phyloP scores from a whole-genome alignment of 2,329 filamentous ascomycete species.

The Aureobasidium pullulans region DNA sequence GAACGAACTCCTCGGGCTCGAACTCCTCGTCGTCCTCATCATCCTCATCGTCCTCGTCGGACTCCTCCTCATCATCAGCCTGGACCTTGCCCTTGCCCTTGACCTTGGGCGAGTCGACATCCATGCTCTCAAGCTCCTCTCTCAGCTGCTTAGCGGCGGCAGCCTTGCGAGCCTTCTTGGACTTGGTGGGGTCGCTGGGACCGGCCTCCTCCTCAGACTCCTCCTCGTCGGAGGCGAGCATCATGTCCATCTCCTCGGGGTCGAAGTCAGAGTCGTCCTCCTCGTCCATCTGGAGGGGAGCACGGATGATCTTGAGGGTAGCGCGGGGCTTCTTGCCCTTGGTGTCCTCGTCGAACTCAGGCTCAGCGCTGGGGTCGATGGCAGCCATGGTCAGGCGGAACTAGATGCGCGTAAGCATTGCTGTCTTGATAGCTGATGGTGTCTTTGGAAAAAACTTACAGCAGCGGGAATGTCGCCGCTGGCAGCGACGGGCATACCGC shows the following conservation, averaged over 20 bases:
- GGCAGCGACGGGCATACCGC: slow-evolving; percentile 74
- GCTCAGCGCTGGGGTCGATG: slow-evolving; percentile 75
- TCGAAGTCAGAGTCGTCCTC: slow-evolving; percentile 57
- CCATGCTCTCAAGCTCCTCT: slow-evolving; percentile 61
- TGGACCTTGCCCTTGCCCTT: slow-evolving; percentile 64
- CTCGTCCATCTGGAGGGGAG: slow-evolving; percentile 52
- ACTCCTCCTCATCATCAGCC: slow-evolving; percentile 41
- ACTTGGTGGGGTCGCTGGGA: slow-evolving; percentile 84
- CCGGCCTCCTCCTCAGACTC: slow-evolving; percentile 66
- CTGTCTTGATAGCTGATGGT: neutral
- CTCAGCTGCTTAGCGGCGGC: slow-evolving; percentile 59
- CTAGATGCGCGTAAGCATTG: slow-evolving; percentile 38
- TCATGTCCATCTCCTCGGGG: slow-evolving; percentile 53
- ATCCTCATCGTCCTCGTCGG: slow-evolving; percentile 46
- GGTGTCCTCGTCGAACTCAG: slow-evolving; percentile 33
- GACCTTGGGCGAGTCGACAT: slow-evolving; percentile 56
- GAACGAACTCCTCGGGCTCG: slow-evolving; percentile 79
- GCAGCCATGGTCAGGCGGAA: slow-evolving; percentile 99
- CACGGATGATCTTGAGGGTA: slow-evolving; percentile 85
- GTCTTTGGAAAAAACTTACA: slow-evolving; percentile 49
- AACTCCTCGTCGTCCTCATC: slow-evolving; percentile 56
- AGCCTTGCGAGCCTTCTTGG: slow-evolving; percentile 75
- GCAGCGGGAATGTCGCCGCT: slow-evolving; percentile 72
- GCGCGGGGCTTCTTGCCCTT: slow-evolving; percentile 57
- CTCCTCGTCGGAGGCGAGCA: slow-evolving; percentile 55